Base-by-base conservation (phyloP, 2,329 filamentous ascomycete species). In the Gremmenia infestans region DNA sequence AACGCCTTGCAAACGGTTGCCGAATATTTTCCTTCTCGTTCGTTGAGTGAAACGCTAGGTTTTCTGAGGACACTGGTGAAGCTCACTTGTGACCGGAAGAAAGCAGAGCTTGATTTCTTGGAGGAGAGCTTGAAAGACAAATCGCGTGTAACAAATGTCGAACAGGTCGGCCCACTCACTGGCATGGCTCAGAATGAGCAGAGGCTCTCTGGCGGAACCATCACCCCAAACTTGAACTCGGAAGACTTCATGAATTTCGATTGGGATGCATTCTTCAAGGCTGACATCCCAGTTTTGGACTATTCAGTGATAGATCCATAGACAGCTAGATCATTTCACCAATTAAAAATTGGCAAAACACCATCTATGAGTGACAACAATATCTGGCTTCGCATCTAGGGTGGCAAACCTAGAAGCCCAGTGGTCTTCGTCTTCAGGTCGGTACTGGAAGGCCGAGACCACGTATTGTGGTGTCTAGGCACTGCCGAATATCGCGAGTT, bases 1-100 rank as follows among this genome's bases (percentile, higher is more conserved):
- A 36, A 50, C 12, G 57, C 57, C 5, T 40, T 59, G 8, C 25
- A 43, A 6, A 43, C 52, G 17, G 57, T 59, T 8, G 42, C 50
- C 43, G 43, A 54, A 56, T 45, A 57, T 64, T 15, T 60, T 62
- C 48, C 43, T 22, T 22, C 43, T 12, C 43, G 25, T 15, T 19
- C 43, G 19, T 22, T 23, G 19, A 47, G 9, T 32, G 19, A 14
- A 47, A 28, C 19, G 25, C 25, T 23, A 11, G 14, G 19, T 9
- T 23, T 47, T 19, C 43, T 47, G 5, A 23, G 19, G 14, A 23
- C 9, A 23, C 43, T 47, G 6, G 14, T 47, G 25, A 47, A 47
- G 19, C 17, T 23, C 11, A 14, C 43, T 1, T 23, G 25, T 15
- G 43, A 47, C 25, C 43, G 43, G 12, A 47, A 47, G 25, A 23